Percentiles rank a stretch among this genome's conserved stretches.
Evolutionary conservation across 2,329 filamentous ascomycete genomes (phyloP).

Genomic region (Cladobotryum mycophilum): DNA sequence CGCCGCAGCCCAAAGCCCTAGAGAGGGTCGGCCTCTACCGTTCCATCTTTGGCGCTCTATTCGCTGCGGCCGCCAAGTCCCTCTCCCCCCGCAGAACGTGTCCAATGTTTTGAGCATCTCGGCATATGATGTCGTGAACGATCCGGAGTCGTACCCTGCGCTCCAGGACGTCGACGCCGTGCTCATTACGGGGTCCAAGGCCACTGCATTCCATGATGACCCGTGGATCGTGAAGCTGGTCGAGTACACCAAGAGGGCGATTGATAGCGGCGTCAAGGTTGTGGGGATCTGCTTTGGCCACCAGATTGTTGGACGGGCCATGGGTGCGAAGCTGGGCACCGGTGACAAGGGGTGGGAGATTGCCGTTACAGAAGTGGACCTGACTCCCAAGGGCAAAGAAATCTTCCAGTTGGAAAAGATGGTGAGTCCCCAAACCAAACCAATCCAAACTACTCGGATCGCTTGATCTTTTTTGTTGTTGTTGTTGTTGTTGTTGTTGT

Average conservation of each 20-base stretch:
- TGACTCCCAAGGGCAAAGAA: constrained; percentile 34
- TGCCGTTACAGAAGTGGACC: constrained; percentile 33
- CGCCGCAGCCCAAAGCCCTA: constrained; percentile 58
- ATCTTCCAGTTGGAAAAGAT: constrained; percentile 33
- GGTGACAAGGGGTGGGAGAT: constrained; percentile 40
- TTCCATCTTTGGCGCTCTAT: constrained; percentile 59
- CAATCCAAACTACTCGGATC: background rate
- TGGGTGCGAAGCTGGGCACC: constrained; percentile 32
- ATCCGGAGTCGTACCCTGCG: constrained; percentile 60
- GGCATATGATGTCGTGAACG: constrained; percentile 64
- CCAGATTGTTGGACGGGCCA: constrained; percentile 40
- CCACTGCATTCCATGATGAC: constrained; percentile 37
- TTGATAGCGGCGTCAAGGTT: constrained; percentile 51
- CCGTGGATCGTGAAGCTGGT: constrained; percentile 39
- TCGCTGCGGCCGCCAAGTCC: constrained; percentile 46
- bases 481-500: too few relatives aligned
- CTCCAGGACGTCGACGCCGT: constrained; percentile 74
- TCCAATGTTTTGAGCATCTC: constrained; percentile 50
- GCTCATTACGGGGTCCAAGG: constrained; percentile 70
- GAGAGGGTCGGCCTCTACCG: constrained; percentile 66
- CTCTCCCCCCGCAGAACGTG: constrained; percentile 38
- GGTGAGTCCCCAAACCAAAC: constrained; percentile 18
- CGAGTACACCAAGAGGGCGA: constrained; percentile 29
- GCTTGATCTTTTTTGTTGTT: background rate
- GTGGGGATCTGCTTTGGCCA: constrained; percentile 45